Percentiles rank a stretch among this genome's conserved stretches.
Evolutionary conservation across 148 eudicot genomes (phyloP).

Genomic region (Spergularia marina): DNA sequence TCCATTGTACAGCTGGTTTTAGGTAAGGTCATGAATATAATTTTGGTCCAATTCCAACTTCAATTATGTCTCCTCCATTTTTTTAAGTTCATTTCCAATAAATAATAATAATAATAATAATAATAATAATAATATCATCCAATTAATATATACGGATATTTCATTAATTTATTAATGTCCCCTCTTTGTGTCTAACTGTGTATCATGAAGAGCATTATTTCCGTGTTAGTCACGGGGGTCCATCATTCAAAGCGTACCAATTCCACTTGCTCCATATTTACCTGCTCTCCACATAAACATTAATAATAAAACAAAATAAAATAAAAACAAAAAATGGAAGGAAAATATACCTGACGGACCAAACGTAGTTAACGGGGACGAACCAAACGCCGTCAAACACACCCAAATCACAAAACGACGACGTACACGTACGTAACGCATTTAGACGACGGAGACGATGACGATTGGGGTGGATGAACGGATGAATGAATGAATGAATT

Average conservation of each 20-base stretch:
- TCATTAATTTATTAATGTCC: neutral
- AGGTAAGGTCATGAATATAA: constrained; percentile 2
- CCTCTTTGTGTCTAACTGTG: neutral
- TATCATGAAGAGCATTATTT: neutral
- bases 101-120: no score
- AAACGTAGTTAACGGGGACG: constrained; percentile 2
- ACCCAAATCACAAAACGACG: constrained; percentile 20
- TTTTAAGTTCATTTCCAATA: no score
- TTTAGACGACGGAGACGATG: neutral
- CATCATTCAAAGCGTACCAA: constrained; percentile 6
- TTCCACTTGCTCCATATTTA: neutral
- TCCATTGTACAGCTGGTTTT: constrained; percentile 18
- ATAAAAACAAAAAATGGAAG: neutral
- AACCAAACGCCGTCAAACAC: neutral
- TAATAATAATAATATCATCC: no score
- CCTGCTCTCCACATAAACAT: neutral
- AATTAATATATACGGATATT: no score
- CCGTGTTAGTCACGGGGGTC: neutral
- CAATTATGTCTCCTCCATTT: no score
- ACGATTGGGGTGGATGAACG: neutral
- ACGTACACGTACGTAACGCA: constrained; percentile 8
- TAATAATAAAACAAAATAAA: neutral
- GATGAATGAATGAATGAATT: neutral
- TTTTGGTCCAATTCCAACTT: neutral
- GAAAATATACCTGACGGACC: neutral